Percentiles rank a stretch among this genome's conserved stretches.
phyloP scores from a whole-genome alignment of 768 basidiomycete species.

The Suillus fuscotomentosus region DNA sequence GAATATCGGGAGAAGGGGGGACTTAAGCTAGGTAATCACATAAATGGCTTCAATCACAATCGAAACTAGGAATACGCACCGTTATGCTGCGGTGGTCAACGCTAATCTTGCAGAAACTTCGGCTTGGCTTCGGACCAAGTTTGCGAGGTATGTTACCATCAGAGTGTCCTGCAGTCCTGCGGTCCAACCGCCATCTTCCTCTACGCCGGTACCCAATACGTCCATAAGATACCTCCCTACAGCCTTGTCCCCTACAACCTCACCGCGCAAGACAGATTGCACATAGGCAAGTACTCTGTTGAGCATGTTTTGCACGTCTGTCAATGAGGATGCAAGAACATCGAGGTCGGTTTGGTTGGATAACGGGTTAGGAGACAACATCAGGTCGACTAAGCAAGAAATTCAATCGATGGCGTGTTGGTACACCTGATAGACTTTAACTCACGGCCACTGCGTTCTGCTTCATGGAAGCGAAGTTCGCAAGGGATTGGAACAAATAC shows the following conservation, averaged over 20 bases:
- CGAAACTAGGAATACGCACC: constrained; percentile 2
- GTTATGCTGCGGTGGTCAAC: constrained; percentile 51
- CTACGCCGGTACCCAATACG: constrained; percentile 69
- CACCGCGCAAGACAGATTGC: constrained; percentile 73
- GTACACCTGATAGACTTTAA: constrained; percentile 13
- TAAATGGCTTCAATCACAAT: constrained; percentile 5
- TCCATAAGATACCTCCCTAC: constrained; percentile 92
- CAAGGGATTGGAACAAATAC: constrained; percentile 94
- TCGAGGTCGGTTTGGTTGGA: constrained; percentile 72
- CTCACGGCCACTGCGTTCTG: constrained; percentile 85
- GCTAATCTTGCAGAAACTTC: constrained; percentile 89
- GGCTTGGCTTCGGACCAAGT: constrained; percentile 89
- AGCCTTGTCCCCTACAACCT: constrained; percentile 74
- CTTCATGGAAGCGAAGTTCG: constrained; percentile 75
- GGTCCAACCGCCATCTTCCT: constrained; percentile 76
- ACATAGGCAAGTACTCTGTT: constrained; percentile 87
- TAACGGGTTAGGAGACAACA: constrained; percentile 27
- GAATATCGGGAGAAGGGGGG: neutral
- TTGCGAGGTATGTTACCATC: constrained; percentile 94
- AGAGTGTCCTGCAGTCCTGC: constrained; percentile 84
- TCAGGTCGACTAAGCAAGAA: neutral
- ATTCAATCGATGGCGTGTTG: neutral
- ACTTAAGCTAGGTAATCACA: neutral
- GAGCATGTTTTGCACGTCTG: constrained; percentile 71
- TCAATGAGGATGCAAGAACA: constrained; percentile 71